A percentile compares a stretch with the other conserved stretches of the same genome.
phyloP scores from a whole-genome alignment of 257 asterid species.

The Coffea canephora region DNA sequence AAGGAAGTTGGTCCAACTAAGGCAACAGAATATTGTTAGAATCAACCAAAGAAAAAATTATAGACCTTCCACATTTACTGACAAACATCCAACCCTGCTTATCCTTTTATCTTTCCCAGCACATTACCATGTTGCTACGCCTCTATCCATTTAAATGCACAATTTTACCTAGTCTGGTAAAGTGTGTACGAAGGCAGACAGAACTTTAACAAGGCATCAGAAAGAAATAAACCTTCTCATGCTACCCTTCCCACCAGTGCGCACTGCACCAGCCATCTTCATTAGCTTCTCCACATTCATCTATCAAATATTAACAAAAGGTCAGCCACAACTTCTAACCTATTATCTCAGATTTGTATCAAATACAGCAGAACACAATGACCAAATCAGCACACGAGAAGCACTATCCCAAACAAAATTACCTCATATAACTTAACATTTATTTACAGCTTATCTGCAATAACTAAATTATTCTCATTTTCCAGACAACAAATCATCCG shows the following conservation, averaged over 20 bases:
- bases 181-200: not conserved
- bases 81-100: not conserved
- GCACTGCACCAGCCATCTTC: conserved; percentile 80
- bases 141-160: not conserved
- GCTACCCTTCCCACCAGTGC: conserved; percentile 81
- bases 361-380: not conserved
- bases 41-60: not conserved
- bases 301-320: conserved; percentile 22
- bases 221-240: conserved; percentile 52
- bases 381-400: not conserved
- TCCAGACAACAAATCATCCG: not conserved
- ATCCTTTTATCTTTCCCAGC: not conserved
- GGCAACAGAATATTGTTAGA: not conserved
- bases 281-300: conserved; percentile 76
- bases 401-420: not conserved
- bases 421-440: not conserved
- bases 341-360: not conserved
- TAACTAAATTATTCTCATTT: not conserved
- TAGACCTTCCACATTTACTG: not conserved
- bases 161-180: not conserved
- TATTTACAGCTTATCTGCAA: not conserved
- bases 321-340: not conserved
- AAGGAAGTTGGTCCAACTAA: not conserved
- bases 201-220: not conserved
- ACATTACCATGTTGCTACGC: not conserved